Evolutionary conservation across 2,329 filamentous ascomycete species (phyloP).

Genomic region (Lecanosticta acicola): DNA sequence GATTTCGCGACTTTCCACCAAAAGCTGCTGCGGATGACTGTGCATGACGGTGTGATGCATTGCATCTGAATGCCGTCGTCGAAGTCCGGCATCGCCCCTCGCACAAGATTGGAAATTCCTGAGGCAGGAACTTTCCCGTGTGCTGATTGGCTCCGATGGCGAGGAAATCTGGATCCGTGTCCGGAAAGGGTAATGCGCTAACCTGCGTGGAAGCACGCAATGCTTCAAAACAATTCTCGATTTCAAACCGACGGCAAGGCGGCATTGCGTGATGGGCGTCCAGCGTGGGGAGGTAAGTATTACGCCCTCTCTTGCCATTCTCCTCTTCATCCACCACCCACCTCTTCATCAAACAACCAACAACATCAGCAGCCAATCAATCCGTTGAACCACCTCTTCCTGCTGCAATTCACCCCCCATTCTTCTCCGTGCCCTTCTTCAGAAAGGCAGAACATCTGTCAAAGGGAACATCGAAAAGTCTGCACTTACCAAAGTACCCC

Average conservation of each 20-base stretch:
- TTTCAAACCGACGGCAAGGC: neutral
- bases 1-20: too few species aligned
- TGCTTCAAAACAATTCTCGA: neutral
- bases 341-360: neutral
- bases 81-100: neutral
- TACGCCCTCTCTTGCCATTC: neutral
- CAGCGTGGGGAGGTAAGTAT: neutral
- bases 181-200: neutral
- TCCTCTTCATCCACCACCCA: neutral
- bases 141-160: neutral
- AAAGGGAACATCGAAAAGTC: neutral
- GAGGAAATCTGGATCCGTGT: neutral
- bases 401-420: too few species aligned
- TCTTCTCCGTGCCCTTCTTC: too few species aligned
- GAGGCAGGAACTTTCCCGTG: too few species aligned
- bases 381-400: neutral
- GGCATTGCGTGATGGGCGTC: neutral
- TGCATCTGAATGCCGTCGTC: too few species aligned
- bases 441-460: neutral
- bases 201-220: neutral
- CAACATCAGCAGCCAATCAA: neutral
- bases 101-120: too few species aligned
- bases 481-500: slow-evolving; percentile 1
- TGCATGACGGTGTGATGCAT: too few species aligned
- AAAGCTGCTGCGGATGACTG: too few species aligned